Evolutionary conservation across 2,329 filamentous ascomycete species (phyloP), one percentile per base, ranked within the genome.

Genomic region (Aureobasidium sp.): DNA sequence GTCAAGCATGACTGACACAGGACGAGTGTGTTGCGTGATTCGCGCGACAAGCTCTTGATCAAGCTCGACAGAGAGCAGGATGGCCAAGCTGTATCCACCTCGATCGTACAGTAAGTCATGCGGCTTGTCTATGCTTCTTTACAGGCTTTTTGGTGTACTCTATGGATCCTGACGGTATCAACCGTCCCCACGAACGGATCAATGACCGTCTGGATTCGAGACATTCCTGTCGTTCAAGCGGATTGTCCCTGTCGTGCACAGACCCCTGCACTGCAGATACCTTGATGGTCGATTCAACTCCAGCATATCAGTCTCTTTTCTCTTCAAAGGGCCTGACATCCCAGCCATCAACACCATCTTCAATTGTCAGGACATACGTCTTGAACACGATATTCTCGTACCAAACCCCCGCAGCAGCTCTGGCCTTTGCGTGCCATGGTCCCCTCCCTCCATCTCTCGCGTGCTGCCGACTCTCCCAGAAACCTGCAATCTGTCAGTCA

Each of bases 331-430:
- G n/a, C 27, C 8, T 39, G 7, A 47, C 17, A 1, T 39, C 17
- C 86, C 89, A 94, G 48, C 76, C 80, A 65, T 79, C 73, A 41
- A 82, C 84, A 20, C 82, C 83, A 69, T 93, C 86, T 27, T 80
- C 79, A 65, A 96, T 82, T 39, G 84, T 82, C 69, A 96, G 72
- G 56, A 68, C 65, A 63, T 74, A 69, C 14, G 71, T 75, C 47
- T 70, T 69, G 65, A 79, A 79, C 39, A 64, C 65, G 65, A 79
- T 78, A 1, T 58, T 67, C 67, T 77, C 73, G 64, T 79, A 79
- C 70, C 83, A 69, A 20, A 77, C 73, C 9, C 73, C 67, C 8
- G 78, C 82, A 6, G 80, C 81, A 22, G 67, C 71, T 55, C 80
- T 72, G 11, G 83, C 83, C 65, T 79, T 76, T 59, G 75, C 76